phyloP scores from a whole-genome alignment of 2,329 filamentous ascomycete genomes.

The Microdochium trichocladiopsis region DNA sequence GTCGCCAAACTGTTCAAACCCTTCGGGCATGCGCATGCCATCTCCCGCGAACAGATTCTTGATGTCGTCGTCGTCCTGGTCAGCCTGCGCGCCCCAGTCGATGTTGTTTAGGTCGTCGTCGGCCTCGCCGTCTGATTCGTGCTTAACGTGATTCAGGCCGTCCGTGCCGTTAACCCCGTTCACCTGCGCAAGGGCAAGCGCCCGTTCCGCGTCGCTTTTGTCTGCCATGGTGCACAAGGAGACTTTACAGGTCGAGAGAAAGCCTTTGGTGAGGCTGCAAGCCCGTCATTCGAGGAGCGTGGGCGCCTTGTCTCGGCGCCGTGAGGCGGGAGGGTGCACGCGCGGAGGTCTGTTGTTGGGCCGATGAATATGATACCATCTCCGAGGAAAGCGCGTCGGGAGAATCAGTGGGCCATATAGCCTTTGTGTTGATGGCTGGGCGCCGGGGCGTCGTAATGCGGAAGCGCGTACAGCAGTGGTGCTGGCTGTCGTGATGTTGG shows the following conservation, averaged over 20 bases:
- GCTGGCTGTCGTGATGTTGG: neutral
- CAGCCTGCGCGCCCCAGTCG: conserved; percentile 19
- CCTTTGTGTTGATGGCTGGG: too few species aligned
- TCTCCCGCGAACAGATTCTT: conserved; percentile 39
- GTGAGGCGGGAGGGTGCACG: neutral
- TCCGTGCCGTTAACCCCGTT: neutral
- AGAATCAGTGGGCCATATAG: neutral
- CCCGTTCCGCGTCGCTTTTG: neutral
- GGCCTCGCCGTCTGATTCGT: conserved; percentile 10
- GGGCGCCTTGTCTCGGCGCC: neutral
- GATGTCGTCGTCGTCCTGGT: conserved; percentile 25
- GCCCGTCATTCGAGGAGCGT: neutral
- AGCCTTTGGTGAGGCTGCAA: neutral
- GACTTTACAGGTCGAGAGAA: neutral
- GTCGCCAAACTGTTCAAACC: conserved; percentile 30
- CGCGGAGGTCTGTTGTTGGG: neutral
- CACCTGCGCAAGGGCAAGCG: neutral
- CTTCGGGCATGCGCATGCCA: conserved; percentile 37
- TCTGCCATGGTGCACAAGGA: neutral
- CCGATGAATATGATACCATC: neutral
- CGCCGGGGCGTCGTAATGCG: neutral
- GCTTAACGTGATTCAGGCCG: conserved; percentile 8
- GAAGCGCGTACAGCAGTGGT: neutral
- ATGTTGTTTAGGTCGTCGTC: conserved; percentile 11
- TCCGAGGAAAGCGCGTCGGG: neutral